phyloP scores from a whole-genome alignment of 805 yeast genomes.

The Osmozyma mogii region DNA sequence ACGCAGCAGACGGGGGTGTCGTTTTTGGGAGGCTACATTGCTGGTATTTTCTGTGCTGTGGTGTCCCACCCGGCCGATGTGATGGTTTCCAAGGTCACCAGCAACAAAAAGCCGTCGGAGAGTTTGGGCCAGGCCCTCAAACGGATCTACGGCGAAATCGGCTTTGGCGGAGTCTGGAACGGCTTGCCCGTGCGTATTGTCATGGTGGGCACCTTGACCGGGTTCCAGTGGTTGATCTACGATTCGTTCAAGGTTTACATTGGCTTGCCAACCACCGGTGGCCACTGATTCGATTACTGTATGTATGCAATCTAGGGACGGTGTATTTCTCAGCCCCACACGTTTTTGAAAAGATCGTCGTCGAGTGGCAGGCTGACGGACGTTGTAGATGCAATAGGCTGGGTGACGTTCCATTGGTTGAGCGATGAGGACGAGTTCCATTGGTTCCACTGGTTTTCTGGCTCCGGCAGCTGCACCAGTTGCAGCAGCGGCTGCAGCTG shows the following conservation, averaged over 20 bases:
- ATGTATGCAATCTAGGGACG: neutral
- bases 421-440: slow-evolving; percentile 4
- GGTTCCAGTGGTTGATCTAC: slow-evolving; percentile 94
- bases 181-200: slow-evolving; percentile 90
- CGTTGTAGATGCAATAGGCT: too few relatives aligned
- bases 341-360: slow-evolving; percentile 63
- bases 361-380: slow-evolving; percentile 37
- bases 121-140: slow-evolving; percentile 55
- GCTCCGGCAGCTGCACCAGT: neutral
- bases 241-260: slow-evolving; percentile 93
- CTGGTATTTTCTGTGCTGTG: slow-evolving; percentile 93
- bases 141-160: slow-evolving; percentile 76
- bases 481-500: slow-evolving; percentile 3
- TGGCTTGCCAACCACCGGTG: slow-evolving; percentile 93
- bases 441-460: slow-evolving; percentile 4
- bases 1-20: slow-evolving; percentile 89
- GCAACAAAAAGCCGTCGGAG: slow-evolving; percentile 60
- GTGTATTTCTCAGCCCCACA: slow-evolving; percentile 40
- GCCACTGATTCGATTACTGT: slow-evolving; percentile 23
- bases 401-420: slow-evolving; percentile 5
- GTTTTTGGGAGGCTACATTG: slow-evolving; percentile 91
- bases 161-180: slow-evolving; percentile 89
- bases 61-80: slow-evolving; percentile 99
- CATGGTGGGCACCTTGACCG: slow-evolving; percentile 96
- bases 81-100: slow-evolving; percentile 88